Evolutionary conservation across 331 rosid genomes (phyloP).

Genomic region (Malus hybrid): DNA sequence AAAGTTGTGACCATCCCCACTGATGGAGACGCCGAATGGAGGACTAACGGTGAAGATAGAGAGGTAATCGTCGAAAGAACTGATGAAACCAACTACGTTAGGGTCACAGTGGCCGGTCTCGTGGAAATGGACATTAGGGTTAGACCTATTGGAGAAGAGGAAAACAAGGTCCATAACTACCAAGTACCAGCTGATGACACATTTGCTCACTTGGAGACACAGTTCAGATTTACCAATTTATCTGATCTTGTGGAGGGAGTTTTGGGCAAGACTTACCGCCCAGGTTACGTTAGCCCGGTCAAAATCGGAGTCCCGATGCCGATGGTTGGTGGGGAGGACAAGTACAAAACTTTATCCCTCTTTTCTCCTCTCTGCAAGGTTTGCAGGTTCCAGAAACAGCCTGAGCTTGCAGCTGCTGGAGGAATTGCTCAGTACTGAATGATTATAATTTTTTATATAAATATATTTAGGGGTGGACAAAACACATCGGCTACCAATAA

Average conservation of each 20-base stretch:
- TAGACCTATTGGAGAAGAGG: slow-evolving; percentile 51
- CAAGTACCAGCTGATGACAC: slow-evolving; percentile 50
- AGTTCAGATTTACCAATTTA: slow-evolving; percentile 43
- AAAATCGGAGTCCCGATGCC: slow-evolving; percentile 75
- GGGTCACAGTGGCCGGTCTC: slow-evolving; percentile 48
- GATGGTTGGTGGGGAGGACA: slow-evolving; percentile 75
- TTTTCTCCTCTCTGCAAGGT: slow-evolving; percentile 44
- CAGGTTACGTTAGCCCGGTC: slow-evolving; percentile 55
- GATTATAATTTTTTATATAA: too few species aligned
- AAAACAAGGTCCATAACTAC: slow-evolving; percentile 61
- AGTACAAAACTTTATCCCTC: slow-evolving; percentile 52
- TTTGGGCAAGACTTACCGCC: slow-evolving; percentile 67
- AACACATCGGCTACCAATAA: too few species aligned
- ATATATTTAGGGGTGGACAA: too few species aligned
- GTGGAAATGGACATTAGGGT: slow-evolving; percentile 56
- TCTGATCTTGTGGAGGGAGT: slow-evolving; percentile 59
- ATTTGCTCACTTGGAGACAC: slow-evolving; percentile 75
- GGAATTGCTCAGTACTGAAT: slow-evolving; percentile 31
- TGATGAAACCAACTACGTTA: slow-evolving; percentile 41
- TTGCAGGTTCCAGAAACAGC: slow-evolving; percentile 52
- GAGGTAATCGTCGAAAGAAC: slow-evolving; percentile 65
- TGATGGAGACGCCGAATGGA: slow-evolving; percentile 63
- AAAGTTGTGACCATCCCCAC: slow-evolving; percentile 27
- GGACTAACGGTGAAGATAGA: slow-evolving; percentile 32
- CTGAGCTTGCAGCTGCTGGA: neutral